phyloP scores from a whole-genome alignment of 1,284 basidiomycete genomes.

The Leccinum pachyderme region DNA sequence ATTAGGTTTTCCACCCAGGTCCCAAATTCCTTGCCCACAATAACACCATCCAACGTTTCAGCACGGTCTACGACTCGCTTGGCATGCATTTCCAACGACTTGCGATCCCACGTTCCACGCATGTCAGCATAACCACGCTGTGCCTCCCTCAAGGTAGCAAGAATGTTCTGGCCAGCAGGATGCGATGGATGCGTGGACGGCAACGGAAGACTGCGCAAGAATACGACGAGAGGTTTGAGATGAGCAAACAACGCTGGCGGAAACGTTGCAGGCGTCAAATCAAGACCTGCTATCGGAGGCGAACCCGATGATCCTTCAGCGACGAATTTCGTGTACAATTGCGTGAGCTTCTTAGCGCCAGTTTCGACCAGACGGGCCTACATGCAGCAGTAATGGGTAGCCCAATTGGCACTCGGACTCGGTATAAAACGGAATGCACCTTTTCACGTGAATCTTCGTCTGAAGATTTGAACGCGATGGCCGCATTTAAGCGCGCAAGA shows the following conservation, averaged over 20 bases:
- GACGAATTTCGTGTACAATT: conserved; percentile 76
- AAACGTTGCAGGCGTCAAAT: conserved; percentile 54
- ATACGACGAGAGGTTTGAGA: conserved; percentile 60
- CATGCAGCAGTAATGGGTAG: no score
- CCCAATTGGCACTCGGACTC: background rate
- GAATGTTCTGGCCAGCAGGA: conserved; percentile 63
- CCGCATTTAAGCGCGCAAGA: conserved; percentile 71
- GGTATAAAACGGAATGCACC: conserved; percentile 30
- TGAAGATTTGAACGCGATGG: conserved; percentile 70
- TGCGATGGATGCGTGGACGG: conserved; percentile 78
- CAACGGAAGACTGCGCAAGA: conserved; percentile 67
- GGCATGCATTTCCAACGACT: conserved; percentile 67
- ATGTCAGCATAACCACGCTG: conserved; percentile 81
- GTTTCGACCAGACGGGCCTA: conserved; percentile 76
- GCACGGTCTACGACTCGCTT: conserved; percentile 65
- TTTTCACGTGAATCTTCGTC: conserved; percentile 60
- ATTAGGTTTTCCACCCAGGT: conserved; percentile 63
- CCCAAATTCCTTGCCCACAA: conserved; percentile 64
- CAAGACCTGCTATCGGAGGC: conserved; percentile 55
- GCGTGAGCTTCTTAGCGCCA: conserved; percentile 74
- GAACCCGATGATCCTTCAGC: conserved; percentile 76
- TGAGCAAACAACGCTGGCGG: conserved; percentile 50
- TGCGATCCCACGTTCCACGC: conserved; percentile 72
- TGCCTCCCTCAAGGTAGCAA: conserved; percentile 65
- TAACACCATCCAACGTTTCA: conserved; percentile 60